Percentiles rank a stretch among this genome's conserved stretches.
Conservation (phyloP, 2,329 filamentous ascomycete species). For the Xylariaceae sp. region DNA sequence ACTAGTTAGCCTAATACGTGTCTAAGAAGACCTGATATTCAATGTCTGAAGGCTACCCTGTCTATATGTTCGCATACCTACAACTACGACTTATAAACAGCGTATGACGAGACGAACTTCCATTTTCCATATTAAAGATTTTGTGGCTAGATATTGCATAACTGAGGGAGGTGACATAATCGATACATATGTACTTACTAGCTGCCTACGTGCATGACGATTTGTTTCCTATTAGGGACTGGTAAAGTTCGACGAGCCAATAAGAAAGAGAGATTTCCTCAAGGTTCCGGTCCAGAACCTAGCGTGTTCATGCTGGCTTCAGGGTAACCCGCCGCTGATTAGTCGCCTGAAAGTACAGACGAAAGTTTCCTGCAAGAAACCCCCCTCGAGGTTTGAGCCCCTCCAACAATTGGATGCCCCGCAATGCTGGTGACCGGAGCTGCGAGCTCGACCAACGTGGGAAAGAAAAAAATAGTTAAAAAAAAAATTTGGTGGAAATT, state of each 20-base stretch:
- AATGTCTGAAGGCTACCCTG: too few relatives aligned
- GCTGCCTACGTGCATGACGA: not conserved
- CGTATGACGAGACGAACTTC: too few relatives aligned
- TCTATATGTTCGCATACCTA: too few relatives aligned
- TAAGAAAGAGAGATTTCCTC: not conserved
- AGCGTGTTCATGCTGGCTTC: not conserved
- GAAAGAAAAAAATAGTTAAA: constrained; percentile 4
- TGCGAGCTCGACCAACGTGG: constrained; percentile 10
- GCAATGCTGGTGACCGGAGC: constrained; percentile 21
- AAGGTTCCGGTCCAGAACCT: not conserved
- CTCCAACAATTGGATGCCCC: constrained; percentile 2
- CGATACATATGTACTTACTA: too few relatives aligned
- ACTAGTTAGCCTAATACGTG: too few relatives aligned
- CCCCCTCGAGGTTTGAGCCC: not conserved
- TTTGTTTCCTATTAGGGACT: not conserved
- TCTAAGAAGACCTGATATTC: too few relatives aligned
- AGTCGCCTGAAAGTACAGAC: not conserved
- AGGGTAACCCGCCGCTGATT: not conserved
- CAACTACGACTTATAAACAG: too few relatives aligned
- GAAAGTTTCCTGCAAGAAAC: not conserved
- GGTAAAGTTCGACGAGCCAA: not conserved
- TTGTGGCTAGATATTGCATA: too few relatives aligned
- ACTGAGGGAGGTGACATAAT: not conserved
- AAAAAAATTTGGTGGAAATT: constrained; percentile 19
- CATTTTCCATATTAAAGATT: too few relatives aligned